Base-by-base conservation (phyloP, 306 rosid genomes). In the Dicorynia guianensis region DNA sequence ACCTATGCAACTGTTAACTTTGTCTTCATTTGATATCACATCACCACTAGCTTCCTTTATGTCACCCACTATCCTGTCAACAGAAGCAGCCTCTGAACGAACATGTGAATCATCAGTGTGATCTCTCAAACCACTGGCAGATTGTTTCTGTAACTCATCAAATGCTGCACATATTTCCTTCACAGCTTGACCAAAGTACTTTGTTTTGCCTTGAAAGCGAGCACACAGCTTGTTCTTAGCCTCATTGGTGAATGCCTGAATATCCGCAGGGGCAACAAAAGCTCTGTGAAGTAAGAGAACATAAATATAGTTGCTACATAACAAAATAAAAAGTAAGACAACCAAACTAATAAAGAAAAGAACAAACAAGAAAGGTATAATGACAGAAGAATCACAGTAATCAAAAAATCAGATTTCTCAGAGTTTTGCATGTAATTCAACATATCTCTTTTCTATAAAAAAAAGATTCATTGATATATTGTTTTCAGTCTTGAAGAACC, bases 261-360 rank as follows among this genome's bases (percentile, higher is more conserved):
- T 84, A 81, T 96, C 99, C 69, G 82, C 80, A 63, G 98, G 97
- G 86, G 97, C 88, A 85, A 96, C 96, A 86, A 96, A 96, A 68
- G 97, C 99, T 82, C 99, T 94, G 95, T 71, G 49, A 76, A 85
- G 64, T 71, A 75, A 76, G 49, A 78, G 52, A 63, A 80, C 17
- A 66, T 15, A 69, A 66, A 15, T 25, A 76, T 71, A 56, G 48
- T 70, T 46, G 40, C 60, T 70, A 47, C 59, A 77, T 75, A 70
- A 65, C 77, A 60, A 14, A 47, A 75, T 56, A 69, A 69, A 69
- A 33, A 7, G 64, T 40, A 63, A 13, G 79, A 43, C 69, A 54
- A 44, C 40, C 63, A 39, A 77, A 56, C 35, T 53, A 83, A 64
- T 15, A 54, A 66, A 70, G 17, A 71, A 67, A 43, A 69, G 35